Base-by-base conservation (phyloP, 2,329 filamentous ascomycete genomes). In the Tolypocladium paradoxum region DNA sequence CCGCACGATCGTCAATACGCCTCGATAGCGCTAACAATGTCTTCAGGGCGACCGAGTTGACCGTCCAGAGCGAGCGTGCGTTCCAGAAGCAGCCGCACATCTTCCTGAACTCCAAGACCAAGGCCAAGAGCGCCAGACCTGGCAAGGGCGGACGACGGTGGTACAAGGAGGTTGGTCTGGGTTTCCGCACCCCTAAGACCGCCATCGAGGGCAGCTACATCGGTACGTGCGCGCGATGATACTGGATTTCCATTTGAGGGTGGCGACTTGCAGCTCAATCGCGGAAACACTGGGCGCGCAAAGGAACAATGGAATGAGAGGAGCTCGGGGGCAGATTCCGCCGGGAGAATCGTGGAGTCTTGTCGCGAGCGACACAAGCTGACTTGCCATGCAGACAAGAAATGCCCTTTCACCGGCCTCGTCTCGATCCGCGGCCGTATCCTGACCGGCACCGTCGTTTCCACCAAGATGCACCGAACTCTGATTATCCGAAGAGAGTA, bases 41-140 rank as follows among this genome's bases (percentile, higher is more conserved):
- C 16, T 59, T 84, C 76, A 96, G 95, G 90, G 90, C 90, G 75
- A 96, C 90, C 84, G 90, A 96, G 83, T 84, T 96, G 81, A 95
- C 90, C 76, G 93, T 99, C 78, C 93, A 99, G 87, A 95, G 90
- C 76, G 93, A 99, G 87, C 92, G 93, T 82, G 93, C 93, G 84
- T 99, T 88, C 89, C 93, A 97, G 81, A 99, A 99, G 87, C 92
- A 99, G 85, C 93, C 93, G 76, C 93, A 99, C 80, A 96, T 99
- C 84, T 99, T 97, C 89, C 85, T 88, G 72, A 96, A 97, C 87
- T 82, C 87, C 74, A 99, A 99, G 87, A 79, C 81, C 76, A 90
- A 90, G 83, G 78, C 84, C 73, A 86, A 88, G 78, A 89, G 87
- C 74, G 79, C 80, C 76, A 86, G 85, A 75, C 87, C 87, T 68